phyloP scores from a whole-genome alignment of 495 filamentous ascomycete genomes.

The Chaetomium cochliodes region DNA sequence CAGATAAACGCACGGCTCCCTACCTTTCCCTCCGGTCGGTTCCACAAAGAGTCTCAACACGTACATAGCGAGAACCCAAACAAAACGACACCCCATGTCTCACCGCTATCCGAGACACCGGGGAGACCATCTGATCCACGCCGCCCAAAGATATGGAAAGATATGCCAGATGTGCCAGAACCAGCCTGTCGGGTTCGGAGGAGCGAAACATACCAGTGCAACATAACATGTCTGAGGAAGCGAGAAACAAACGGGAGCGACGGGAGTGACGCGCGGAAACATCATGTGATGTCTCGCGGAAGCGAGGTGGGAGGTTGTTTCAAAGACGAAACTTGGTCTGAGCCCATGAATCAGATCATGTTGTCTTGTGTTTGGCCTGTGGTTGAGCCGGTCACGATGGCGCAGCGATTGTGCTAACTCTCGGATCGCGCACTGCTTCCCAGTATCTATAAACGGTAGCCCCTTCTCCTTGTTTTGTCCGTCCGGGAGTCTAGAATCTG shows the following conservation, averaged over 20 bases:
- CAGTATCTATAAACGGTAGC: too few relatives aligned
- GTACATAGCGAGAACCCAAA: not conserved
- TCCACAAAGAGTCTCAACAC: constrained; percentile 1
- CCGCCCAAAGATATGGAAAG: not conserved
- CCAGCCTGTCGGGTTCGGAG: not conserved
- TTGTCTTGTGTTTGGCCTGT: too few relatives aligned
- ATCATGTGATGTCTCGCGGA: constrained; percentile 3
- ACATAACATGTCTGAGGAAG: not conserved
- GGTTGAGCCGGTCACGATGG: too few relatives aligned
- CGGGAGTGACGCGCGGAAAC: not conserved
- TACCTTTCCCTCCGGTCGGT: not conserved
- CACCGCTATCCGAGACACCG: not conserved
- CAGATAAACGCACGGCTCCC: not conserved
- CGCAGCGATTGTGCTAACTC: too few relatives aligned
- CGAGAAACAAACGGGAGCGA: not conserved
- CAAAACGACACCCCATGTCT: not conserved
- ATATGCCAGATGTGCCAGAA: not conserved
- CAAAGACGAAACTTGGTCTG: not conserved
- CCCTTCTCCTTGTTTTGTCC: too few relatives aligned
- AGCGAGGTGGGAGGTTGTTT: constrained; percentile 1
- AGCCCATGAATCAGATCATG: not conserved
- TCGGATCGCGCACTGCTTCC: too few relatives aligned
- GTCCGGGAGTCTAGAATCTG: too few relatives aligned
- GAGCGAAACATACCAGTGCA: not conserved
- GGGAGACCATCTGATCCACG: not conserved